Base-by-base conservation (phyloP, 2,329 filamentous ascomycete species). In the Raffaelea ambrosiae region DNA sequence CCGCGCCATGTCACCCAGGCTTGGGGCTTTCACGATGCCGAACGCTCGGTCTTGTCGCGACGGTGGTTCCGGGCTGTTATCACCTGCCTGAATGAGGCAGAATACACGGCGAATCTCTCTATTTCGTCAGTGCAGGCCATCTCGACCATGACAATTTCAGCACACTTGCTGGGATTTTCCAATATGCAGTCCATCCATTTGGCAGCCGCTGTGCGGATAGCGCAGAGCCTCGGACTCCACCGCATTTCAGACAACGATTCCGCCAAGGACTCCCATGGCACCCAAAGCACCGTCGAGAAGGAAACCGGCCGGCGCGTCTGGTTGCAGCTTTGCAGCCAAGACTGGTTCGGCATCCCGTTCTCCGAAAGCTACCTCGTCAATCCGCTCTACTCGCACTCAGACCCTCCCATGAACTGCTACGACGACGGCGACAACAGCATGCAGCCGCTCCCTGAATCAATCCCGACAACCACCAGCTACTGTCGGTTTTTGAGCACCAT, bases 91-190 rank as follows among this genome's bases (percentile, higher is more conserved):
- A 67, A 72, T 35, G 58, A 66, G 4, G 70, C 67, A 3, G 66
- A 71, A 43, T 75, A 68, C 50, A 71, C 67, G 44, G 65, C 65
- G 35, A 58, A 60, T 39, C 65, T 69, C 51, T 66, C 66, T 13
- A 60, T 71, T 2, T 63, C 67, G 41, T 64, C 67, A 0, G 62
- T 73, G 3, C 66, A 74, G 53, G 65, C 71, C 4, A 71, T 76
- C 36, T 59, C 68, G 10, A 69, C 66, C 1, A 58, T 72, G 26
- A 72, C 72, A n/a, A 67, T 71, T 3, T 68, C 68, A 9, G 71
- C 70, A 9, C 72, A 76, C 55, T 58, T 72, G 16, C 61, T 74
- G 1, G 72, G 72, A 1, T 68, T 66, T 21, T 69, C 69, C 7
- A 72, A 71, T 51, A 67, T 67, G 39, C 71, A 71, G 50, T 66